Conservation (phyloP, 2,329 filamentous ascomycete species). For the Fusarium duplospermum region DNA sequence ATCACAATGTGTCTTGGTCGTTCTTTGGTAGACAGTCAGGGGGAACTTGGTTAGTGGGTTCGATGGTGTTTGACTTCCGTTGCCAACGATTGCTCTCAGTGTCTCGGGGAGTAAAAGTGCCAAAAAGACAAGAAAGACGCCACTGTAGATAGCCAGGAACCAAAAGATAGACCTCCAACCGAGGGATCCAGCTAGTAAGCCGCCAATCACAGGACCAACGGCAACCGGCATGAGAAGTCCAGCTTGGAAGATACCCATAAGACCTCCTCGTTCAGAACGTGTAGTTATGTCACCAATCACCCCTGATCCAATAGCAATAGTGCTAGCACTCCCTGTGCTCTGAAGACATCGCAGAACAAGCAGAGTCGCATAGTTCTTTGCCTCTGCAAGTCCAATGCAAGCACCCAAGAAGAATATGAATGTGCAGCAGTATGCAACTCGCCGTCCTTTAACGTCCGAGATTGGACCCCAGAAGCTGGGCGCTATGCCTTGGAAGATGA, state of each 20-base stretch:
- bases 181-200: slow-evolving; percentile 49
- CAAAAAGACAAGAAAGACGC: slow-evolving; percentile 9
- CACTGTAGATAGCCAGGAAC: slow-evolving; percentile 31
- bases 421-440: slow-evolving; percentile 57
- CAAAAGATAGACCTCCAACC: slow-evolving; percentile 38
- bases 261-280: slow-evolving; percentile 42
- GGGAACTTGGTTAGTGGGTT: slow-evolving; percentile 45
- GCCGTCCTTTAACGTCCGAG: slow-evolving; percentile 59
- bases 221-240: slow-evolving; percentile 54
- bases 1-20: slow-evolving; percentile 41
- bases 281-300: slow-evolving; percentile 49
- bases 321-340: slow-evolving; percentile 60
- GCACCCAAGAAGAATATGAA: slow-evolving; percentile 60
- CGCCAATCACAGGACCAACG: slow-evolving; percentile 57
- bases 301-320: slow-evolving; percentile 42
- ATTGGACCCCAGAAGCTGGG: slow-evolving; percentile 63
- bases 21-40: slow-evolving; percentile 47
- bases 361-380: slow-evolving; percentile 55
- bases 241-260: slow-evolving; percentile 45
- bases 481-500: slow-evolving; percentile 66
- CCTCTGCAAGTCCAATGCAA: slow-evolving; percentile 59
- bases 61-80: slow-evolving; percentile 57
- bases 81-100: slow-evolving; percentile 19
- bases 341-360: slow-evolving; percentile 60
- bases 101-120: slow-evolving; percentile 22